Percentiles rank a stretch among this genome's conserved stretches.
Evolutionary conservation across 2,329 filamentous ascomycete genomes (phyloP).

Genomic region (Hypoxylon sp.): DNA sequence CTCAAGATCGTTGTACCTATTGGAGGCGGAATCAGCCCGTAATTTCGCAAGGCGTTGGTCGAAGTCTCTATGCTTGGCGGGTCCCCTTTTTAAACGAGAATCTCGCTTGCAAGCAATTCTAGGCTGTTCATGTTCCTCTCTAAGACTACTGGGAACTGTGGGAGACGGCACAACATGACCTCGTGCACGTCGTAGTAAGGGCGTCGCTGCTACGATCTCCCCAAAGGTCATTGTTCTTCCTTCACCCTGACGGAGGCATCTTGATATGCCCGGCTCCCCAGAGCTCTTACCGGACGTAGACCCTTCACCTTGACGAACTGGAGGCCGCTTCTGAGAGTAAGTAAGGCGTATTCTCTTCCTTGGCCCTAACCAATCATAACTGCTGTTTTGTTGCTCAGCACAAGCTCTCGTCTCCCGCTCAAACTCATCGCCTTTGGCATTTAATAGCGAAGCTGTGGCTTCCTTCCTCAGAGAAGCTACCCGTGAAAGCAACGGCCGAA

Average conservation of each 20-base stretch:
- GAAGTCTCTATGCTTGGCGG: slow-evolving; percentile 45
- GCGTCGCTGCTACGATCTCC: slow-evolving; percentile 51
- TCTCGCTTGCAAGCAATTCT: slow-evolving; percentile 16
- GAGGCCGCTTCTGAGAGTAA: slow-evolving; percentile 50
- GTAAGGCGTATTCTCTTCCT: slow-evolving; percentile 53
- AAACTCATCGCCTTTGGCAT: slow-evolving; percentile 11
- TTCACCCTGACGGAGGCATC: slow-evolving; percentile 33
- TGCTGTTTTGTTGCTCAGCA: slow-evolving; percentile 27
- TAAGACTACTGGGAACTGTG: background rate
- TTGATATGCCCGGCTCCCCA: slow-evolving; percentile 37
- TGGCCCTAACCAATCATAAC: slow-evolving; percentile 48
- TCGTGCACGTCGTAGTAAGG: slow-evolving; percentile 51
- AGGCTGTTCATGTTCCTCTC: slow-evolving; percentile 9
- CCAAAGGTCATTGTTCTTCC: slow-evolving; percentile 35
- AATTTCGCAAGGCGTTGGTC: slow-evolving; percentile 57
- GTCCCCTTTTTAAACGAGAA: slow-evolving; percentile 28
- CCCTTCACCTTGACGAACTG: slow-evolving; percentile 8
- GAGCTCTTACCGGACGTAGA: slow-evolving; percentile 6
- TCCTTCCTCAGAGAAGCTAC: slow-evolving; percentile 59
- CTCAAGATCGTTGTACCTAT: slow-evolving; percentile 59
- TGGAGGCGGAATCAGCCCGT: slow-evolving; percentile 51
- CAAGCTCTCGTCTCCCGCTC: slow-evolving; percentile 22
- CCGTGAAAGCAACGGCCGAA: slow-evolving; percentile 60
- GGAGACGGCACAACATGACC: slow-evolving; percentile 48
- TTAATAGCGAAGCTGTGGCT: slow-evolving; percentile 37